These are phyloP conservation scores for Sphenostylis stenocarpa DNA, from an alignment of 306 rosid genomes.

Conservation along the genomic window DNA sequence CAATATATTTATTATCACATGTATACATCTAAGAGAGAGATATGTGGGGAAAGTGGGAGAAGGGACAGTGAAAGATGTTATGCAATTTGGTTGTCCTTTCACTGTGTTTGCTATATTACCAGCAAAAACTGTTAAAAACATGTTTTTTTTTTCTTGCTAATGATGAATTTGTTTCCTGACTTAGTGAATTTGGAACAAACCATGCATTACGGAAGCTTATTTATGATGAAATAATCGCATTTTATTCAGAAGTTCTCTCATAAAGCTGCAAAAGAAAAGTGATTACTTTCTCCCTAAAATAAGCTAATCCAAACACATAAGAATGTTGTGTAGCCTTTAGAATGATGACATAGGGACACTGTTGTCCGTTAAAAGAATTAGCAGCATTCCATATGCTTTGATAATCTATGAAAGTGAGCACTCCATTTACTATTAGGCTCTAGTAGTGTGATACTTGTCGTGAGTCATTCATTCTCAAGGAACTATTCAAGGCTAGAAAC, in stretches of 20 bases:
- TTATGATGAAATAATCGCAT: not conserved
- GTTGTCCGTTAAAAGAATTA: not conserved
- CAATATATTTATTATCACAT: conserved; percentile 11
- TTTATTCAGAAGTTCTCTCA: not conserved
- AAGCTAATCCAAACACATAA: not conserved
- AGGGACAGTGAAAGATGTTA: not conserved
- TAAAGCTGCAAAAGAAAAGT: not conserved
- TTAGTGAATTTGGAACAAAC: not conserved
- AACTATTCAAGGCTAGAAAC: conserved; percentile 2
- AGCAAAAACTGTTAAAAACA: not conserved
- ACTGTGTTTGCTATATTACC: conserved; percentile 3
- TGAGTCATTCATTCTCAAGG: conserved; percentile 24
- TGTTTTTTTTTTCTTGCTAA: not conserved
- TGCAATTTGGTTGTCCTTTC: conserved; percentile 7
- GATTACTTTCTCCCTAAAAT: not conserved
- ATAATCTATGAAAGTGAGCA: conserved; percentile 20
- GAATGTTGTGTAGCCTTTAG: not conserved
- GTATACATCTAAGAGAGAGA: not conserved
- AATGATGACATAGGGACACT: not conserved
- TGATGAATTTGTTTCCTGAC: conserved; percentile 4
- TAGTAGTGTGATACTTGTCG: too few relatives aligned
- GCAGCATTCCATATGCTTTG: not conserved
- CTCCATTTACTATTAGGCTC: too few relatives aligned
- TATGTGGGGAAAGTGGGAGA: not conserved
- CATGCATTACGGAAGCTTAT: not conserved